Percentiles rank a stretch among this genome's conserved stretches.
Evolutionary conservation across 1,139 yeast species (phyloP).

Genomic region (Citeromyces hawaiiensis): DNA sequence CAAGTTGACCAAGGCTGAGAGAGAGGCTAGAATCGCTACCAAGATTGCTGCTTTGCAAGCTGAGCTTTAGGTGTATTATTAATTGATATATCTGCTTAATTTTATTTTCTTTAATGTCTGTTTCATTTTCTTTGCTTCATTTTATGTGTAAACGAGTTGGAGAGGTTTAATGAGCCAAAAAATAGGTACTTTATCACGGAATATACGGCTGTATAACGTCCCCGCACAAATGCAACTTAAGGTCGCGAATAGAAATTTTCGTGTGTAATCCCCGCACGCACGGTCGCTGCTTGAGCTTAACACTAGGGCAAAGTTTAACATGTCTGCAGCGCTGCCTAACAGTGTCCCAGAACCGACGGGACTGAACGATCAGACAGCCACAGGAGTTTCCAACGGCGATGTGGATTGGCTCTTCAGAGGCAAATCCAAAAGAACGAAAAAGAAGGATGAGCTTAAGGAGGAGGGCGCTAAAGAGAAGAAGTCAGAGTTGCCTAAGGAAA

Average conservation of each 20-base stretch:
- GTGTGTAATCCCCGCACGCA: background rate
- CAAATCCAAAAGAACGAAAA: slow-evolving; percentile 13
- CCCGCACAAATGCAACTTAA: slow-evolving; percentile 1
- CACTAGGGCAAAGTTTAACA: background rate
- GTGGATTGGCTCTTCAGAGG: slow-evolving; percentile 70
- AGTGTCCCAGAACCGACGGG: background rate
- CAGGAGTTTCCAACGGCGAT: slow-evolving; percentile 57
- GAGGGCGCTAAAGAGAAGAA: background rate
- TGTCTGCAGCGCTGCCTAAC: background rate
- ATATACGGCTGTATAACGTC: background rate
- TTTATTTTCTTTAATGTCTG: background rate
- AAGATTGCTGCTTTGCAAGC: slow-evolving; percentile 83
- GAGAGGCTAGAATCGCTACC: slow-evolving; percentile 78
- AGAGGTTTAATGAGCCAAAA: too few species aligned
- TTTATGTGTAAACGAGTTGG: too few species aligned
- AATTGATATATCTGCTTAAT: background rate
- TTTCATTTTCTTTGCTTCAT: background rate
- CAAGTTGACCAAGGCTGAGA: slow-evolving; percentile 87
- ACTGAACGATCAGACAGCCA: slow-evolving; percentile 7
- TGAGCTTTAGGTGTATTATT: slow-evolving; percentile 27
- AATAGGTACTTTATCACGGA: too few species aligned
- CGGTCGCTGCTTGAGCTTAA: background rate
- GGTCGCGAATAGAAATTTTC: background rate
- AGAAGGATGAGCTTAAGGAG: background rate
- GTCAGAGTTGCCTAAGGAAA: background rate